A percentile compares a stretch with the other conserved stretches of the same genome.
Evolutionary conservation across 2,329 filamentous ascomycete genomes (phyloP).

Genomic region (Colletotrichum sp.): DNA sequence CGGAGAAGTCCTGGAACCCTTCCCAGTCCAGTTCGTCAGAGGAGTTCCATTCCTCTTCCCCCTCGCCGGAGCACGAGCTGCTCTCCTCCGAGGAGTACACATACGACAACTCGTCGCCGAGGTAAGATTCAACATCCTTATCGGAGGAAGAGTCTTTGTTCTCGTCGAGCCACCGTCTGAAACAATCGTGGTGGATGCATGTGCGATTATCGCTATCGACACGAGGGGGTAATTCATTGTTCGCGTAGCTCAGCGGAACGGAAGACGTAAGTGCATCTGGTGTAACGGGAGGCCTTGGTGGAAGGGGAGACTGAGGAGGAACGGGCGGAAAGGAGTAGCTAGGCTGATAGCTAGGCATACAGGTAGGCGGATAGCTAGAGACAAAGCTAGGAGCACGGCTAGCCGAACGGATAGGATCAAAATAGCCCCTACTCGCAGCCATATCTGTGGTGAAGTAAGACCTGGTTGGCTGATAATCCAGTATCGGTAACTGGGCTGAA

Average conservation of each 20-base stretch:
- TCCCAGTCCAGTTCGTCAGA: too few species aligned
- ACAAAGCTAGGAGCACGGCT: too few species aligned
- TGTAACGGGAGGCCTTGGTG: too few species aligned
- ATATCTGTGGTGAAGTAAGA: neutral
- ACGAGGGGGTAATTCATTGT: neutral
- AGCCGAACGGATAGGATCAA: neutral
- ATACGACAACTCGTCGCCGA: neutral
- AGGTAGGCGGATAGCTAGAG: too few species aligned
- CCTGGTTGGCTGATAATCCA: neutral
- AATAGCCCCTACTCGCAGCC: neutral
- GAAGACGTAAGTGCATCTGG: too few species aligned
- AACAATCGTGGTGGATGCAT: neutral
- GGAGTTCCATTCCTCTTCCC: neutral
- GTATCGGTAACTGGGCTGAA: neutral
- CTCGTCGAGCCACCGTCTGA: neutral
- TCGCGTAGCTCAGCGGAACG: too few species aligned
- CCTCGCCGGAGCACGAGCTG: neutral
- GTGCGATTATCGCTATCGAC: neutral
- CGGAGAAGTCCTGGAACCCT: neutral
- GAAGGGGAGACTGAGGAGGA: neutral
- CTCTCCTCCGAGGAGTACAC: neutral
- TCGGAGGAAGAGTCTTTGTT: neutral
- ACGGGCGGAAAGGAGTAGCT: neutral
- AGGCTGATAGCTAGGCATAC: too few species aligned
- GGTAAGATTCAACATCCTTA: neutral